Base-by-base conservation (phyloP, 306 rosid genomes). In the Corylus avellana region DNA sequence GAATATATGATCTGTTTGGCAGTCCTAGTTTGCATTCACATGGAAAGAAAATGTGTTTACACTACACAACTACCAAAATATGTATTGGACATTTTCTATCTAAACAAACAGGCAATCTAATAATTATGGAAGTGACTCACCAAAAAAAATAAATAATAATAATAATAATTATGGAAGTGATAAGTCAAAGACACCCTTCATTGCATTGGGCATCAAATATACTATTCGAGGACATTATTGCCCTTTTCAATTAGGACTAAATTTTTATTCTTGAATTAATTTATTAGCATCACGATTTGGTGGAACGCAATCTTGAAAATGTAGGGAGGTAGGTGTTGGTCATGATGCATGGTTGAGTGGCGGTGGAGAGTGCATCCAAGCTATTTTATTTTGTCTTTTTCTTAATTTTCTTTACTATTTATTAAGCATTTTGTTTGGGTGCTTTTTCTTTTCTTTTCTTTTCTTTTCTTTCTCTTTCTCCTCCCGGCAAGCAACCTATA, bases 401-500 rank as follows among this genome's bases (percentile, higher is more conserved):
- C 12, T 63, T 62, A 72, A 37, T 62, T 84, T 84, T 82, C 80
- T 82, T 80, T 78, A 50, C 49, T 76, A 17, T 8, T 77, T 79
- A 79, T 49, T 75, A 82, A 84, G 85, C 8, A 77, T 48, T 4
- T 79, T 75, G 10, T 27, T 32, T 32, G 35, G 35, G 35, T 32
- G 35, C 35, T 32, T 32, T 32, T 32, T 32, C 35, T 69, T 72
- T 39, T 9, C 2, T 37, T 56, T 64, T 49, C 39, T 69, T 75
- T 83, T 50, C 39, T 25, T 62, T 44, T 7, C 50, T 78, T 76
- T 83, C 61, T 69, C 84, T 86, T 83, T 57, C 78, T 72, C 92
- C 79, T 79, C 50, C 81, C 75, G 73, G 59, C 88, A 86, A 88
- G 94, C 77, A 71, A 89, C 46, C 88, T 73, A 77, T 74, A 53